Evolutionary conservation across 495 filamentous ascomycete genomes (phyloP).

Genomic region (Niebla homalea): DNA sequence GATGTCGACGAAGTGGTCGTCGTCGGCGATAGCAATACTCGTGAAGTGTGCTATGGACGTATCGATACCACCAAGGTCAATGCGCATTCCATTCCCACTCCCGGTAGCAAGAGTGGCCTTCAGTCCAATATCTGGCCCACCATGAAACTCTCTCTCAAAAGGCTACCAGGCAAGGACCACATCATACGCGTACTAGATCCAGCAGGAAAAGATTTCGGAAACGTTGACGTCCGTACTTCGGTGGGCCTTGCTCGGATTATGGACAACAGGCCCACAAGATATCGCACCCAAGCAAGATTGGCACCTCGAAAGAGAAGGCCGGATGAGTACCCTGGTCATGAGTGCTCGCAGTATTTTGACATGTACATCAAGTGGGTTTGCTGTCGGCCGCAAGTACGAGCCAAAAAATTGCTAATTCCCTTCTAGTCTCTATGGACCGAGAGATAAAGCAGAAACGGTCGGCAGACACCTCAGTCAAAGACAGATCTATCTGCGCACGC

Average conservation of each 20-base stretch:
- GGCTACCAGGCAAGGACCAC: conserved; percentile 38
- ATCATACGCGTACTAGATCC: conserved; percentile 59
- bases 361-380: conserved; percentile 43
- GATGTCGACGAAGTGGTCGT: conserved; percentile 41
- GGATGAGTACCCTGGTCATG: conserved; percentile 43
- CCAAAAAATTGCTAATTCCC: neutral
- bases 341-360: conserved; percentile 36
- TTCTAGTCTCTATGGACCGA: conserved; percentile 54
- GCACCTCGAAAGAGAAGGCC: conserved; percentile 42
- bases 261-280: conserved; percentile 41
- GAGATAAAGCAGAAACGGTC: conserved; percentile 45
- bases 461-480: conserved; percentile 51
- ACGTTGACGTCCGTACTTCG: conserved; percentile 56
- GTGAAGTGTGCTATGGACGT: conserved; percentile 78
- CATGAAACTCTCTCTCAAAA: conserved; percentile 55
- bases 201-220: conserved; percentile 55
- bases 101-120: conserved; percentile 37
- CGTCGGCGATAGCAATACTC: conserved; percentile 28
- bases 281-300: conserved; percentile 56
- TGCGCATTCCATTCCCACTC: conserved; percentile 54
- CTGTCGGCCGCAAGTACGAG: too few species aligned
- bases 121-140: conserved; percentile 44
- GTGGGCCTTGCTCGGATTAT: conserved; percentile 55
- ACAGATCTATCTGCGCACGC: conserved; percentile 51
- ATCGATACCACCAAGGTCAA: conserved; percentile 56